phyloP scores from a whole-genome alignment of 2,329 filamentous ascomycete species.

The Rhinocladiella mackenziei region DNA sequence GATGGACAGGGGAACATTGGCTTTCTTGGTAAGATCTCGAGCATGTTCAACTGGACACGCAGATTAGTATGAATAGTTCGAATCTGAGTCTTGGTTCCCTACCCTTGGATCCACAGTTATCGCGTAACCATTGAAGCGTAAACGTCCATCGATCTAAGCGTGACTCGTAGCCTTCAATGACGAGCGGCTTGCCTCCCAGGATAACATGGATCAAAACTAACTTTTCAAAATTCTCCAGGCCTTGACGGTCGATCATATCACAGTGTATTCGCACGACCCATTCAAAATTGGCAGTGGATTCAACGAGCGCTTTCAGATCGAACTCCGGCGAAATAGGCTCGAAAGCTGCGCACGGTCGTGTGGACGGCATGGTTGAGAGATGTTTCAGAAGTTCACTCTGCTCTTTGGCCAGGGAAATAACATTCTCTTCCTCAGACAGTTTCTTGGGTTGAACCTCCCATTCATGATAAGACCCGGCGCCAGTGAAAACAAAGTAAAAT shows the following conservation, averaged over 20 bases:
- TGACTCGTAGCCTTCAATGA: constrained; percentile 83
- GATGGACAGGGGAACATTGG: constrained; percentile 77
- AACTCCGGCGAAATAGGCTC: constrained; percentile 85
- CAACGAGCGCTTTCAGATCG: constrained; percentile 70
- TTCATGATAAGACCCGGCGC: not conserved
- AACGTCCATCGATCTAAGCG: constrained; percentile 74
- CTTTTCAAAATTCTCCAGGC: constrained; percentile 76
- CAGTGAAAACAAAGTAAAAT: too few relatives aligned
- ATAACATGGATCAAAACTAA: constrained; percentile 80
- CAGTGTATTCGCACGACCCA: constrained; percentile 78
- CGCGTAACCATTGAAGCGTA: constrained; percentile 72
- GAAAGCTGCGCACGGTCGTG: constrained; percentile 81
- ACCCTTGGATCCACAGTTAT: constrained; percentile 76
- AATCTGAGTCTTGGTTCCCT: constrained; percentile 32
- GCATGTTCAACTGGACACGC: constrained; percentile 67
- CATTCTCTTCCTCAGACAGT: constrained; percentile 7
- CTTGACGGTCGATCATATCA: constrained; percentile 71
- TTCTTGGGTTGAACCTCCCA: not conserved
- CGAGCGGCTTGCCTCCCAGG: constrained; percentile 76
- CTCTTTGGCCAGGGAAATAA: constrained; percentile 1
- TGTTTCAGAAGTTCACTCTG: not conserved
- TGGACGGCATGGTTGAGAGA: constrained; percentile 63
- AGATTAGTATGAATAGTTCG: constrained; percentile 9
- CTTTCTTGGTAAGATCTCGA: constrained; percentile 69
- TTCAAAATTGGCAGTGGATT: constrained; percentile 76